Base-by-base conservation (phyloP, 306 rosid genomes). In the Quillaja saponaria region DNA sequence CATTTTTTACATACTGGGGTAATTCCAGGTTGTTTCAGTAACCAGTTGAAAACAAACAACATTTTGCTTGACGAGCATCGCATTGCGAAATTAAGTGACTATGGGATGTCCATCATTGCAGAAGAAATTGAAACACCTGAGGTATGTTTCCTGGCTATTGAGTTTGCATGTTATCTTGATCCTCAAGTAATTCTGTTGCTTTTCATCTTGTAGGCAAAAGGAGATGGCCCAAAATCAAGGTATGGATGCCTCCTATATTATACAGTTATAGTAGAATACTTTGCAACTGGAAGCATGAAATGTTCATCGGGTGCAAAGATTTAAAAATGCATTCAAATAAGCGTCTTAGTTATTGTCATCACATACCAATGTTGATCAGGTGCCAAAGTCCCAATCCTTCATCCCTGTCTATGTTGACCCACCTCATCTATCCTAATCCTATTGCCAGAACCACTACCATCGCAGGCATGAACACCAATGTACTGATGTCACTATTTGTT, bases 1-100 rank as follows among this genome's bases (percentile, higher is more conserved):
- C 82, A 91, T 61, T 88, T 82, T 67, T 81, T 91, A 25, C 96
- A 91, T 54, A 87, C 90, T 38, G 86, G 97, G 40, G 87, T 78
- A 33, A 84, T 82, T 61, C 96, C 96, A 0, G 90, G 90, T 66
- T 86, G 90, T 60, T 84, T 78, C 52, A 73, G 81, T 74, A 85
- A 91, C 76, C 75, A 68, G 44, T 63, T 91, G 55, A 85, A 79
- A 71, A 85, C 91, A 1, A 84, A 78, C 80, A 85, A 80, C 53
- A 55, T 91, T 62, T 71, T 91, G 73, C 84, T 91, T 47, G 91
- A 88, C 21, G 97, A 91, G 76, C 90, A 88, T 69, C 71, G 42
- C 50, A 65, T 88, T 64, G 82, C 95, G 12, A 91, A 85, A 78
- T 74, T 91, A 55, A 91, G 95, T 50, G 97, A 91, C 82, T 85